Base-by-base conservation (phyloP, 495 filamentous ascomycete species). In the Penicillium mononematosum region DNA sequence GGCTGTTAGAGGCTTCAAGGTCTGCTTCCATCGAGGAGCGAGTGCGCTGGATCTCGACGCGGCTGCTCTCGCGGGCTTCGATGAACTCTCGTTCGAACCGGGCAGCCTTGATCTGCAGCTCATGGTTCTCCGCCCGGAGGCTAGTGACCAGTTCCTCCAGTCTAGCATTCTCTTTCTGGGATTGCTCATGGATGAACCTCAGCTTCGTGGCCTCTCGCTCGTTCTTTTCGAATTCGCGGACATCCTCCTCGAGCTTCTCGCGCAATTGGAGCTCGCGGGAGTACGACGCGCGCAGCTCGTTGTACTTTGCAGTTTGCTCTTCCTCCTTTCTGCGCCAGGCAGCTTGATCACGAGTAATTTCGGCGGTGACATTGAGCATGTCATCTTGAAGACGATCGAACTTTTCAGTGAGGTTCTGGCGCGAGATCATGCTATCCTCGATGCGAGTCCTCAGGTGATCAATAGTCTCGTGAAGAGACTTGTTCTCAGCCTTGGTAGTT, bases 331-430 rank as follows among this genome's bases (percentile, higher is more conserved):
- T 85, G 45, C 80, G 78, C 75, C 85, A 90, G 22, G 80, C 76
- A n/a, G 86, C 82, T 64, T 91, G 90, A 66, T 96, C 91, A 54
- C 86, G 82, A 16, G 85, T 83, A 52, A 96, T 84, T 50, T 95
- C 87, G 43, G 81, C 79, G 53, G 87, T 85, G n/a, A 89, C 85
- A 50, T 74, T 77, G 11, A 84, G 81, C 87, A 98, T 90, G 53
- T 96, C 89, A 60, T 88, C 82, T 73, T 96, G 91, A 46, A 98
- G 73, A 51, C 79, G 81, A 61, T 91, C 83, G 64, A 96, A 87
- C 68, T 92, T 93, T 64, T 80, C 78, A 59, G 89, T 84, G 75
- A 96, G 87, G 62, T 77, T 82, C 61, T 92, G 88, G 50, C 91
- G 85, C 58, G 88, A 81, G 58, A 85, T 82, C 67, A 89, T 84